These are phyloP conservation scores for Rutstroemia sp. DNA, from an alignment of 2,329 filamentous ascomycete genomes.

Conservation along the genomic window DNA sequence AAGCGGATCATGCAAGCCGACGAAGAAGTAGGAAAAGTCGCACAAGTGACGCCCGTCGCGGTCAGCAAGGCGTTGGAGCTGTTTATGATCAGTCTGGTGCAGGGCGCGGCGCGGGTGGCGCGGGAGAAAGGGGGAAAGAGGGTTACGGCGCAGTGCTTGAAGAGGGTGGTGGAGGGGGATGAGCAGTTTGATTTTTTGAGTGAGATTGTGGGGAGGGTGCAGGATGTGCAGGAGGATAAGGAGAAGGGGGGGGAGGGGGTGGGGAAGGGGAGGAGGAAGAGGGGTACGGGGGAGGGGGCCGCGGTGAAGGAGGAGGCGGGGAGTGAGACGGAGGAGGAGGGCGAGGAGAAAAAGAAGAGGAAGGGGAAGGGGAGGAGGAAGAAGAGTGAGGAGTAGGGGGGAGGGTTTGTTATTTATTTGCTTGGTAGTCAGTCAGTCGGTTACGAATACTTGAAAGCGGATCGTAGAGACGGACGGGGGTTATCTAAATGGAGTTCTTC, in stretches of 20 bases:
- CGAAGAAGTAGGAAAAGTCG: conserved; percentile 96
- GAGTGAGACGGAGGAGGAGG: not conserved
- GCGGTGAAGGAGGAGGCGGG: not conserved
- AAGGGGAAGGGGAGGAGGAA: conserved; percentile 3
- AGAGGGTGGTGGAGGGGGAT: conserved; percentile 79
- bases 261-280: not conserved
- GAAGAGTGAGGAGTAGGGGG: conserved; percentile 2
- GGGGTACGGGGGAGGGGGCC: not conserved
- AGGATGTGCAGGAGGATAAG: not conserved
- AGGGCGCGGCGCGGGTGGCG: conserved; percentile 79
- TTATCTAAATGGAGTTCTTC: no score
- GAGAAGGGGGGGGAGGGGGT: not conserved
- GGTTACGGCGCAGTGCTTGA: conserved; percentile 84
- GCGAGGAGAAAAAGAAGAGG: not conserved
- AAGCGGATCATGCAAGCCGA: conserved; percentile 99
- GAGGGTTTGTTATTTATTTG: no score
- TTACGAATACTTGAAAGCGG: no score
- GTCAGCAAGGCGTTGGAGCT: conserved; percentile 92
- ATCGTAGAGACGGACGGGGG: no score
- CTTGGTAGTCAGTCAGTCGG: no score
- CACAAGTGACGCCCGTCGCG: conserved; percentile 92
- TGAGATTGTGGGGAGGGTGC: conserved; percentile 5
- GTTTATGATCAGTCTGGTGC: conserved; percentile 94
- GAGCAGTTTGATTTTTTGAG: conserved; percentile 81
- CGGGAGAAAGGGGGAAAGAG: conserved; percentile 78